Evolutionary conservation across 163 green algal genomes (phyloP), one percentile per base, ranked within the genome.

Genomic region (Trebouxia gelatinosa): DNA sequence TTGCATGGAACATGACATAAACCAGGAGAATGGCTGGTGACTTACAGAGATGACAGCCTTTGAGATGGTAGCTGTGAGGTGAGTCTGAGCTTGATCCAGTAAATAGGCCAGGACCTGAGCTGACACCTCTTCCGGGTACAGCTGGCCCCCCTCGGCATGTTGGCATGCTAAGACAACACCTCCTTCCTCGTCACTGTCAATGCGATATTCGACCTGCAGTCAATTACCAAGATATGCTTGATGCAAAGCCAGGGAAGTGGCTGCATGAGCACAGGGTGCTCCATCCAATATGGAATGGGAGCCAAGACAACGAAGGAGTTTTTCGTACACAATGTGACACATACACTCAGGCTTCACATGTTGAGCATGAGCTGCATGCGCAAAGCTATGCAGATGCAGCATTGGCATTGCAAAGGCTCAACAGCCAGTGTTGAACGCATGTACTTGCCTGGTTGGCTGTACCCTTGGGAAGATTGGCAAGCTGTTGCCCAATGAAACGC

Each of bases 401-500:
- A 74, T 11, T 26, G 61, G 13, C 61, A 31, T 70, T 11, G 23
- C 28, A 31, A 26, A 54, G 43, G 43, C 43, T 54, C 13, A 54
- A 54, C 43, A 23, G 43, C 43, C 43, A 23, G 43, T 54, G 9
- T 54, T 54, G 43, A 54, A 13, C 9, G 17, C 51, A 62, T 6
- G 31, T 11, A 6, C 29, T 39, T 62, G 28, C 68, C 43, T 76
- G 43, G 35, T 72, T 28, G 17, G 37, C 37, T 37, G 64, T 37
- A 72, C 35, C 35, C 29, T 43, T 76, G n/a, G 40, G 43, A 23
- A 76, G 19, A 43, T 98, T 95, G 5, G 81, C 57, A 81, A 94
- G 91, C 78, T 92, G 91, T 59, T 92, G 88, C 38, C 95, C 95
- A 59, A 99, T 97, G 84, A 99, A 99, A 32, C 95, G 91, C 90